Percentiles rank a stretch among this genome's conserved stretches.
Conservation (phyloP, 345 rosid species). For the Brassica nigra region DNA sequence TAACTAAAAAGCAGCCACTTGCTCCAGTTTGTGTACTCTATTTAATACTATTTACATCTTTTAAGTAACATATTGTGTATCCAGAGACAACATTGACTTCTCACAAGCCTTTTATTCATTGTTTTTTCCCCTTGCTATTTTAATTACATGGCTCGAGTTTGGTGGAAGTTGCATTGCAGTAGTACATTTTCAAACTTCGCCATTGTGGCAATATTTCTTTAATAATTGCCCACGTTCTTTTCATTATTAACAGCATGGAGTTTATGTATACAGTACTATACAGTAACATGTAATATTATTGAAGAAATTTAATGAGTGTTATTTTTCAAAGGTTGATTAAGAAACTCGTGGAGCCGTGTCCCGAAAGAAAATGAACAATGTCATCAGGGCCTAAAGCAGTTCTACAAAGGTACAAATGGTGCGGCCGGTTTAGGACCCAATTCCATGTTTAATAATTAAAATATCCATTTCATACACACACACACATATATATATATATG, state of each 20-base stretch:
- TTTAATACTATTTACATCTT: not conserved
- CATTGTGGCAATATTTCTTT: not conserved
- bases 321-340: not conserved
- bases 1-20: not conserved
- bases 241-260: slow-evolving; percentile 18
- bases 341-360: not conserved
- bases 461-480: not conserved
- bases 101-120: not conserved
- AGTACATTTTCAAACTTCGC: slow-evolving; percentile 17
- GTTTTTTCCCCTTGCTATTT: not conserved
- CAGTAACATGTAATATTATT: slow-evolving; percentile 7
- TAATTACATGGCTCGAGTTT: slow-evolving; percentile 2
- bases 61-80: not conserved
- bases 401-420: not conserved
- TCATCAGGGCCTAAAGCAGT: not conserved
- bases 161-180: slow-evolving; percentile 31
- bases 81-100: not conserved
- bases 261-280: not conserved
- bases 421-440: not conserved
- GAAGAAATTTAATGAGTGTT: not conserved
- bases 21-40: not conserved
- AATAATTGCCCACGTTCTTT: slow-evolving; percentile 14
- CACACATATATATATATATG: no score
- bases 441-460: not conserved
- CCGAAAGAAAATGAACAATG: not conserved